Conservation (phyloP, 345 rosid genomes). For the Hibiscus tridactylites region DNA sequence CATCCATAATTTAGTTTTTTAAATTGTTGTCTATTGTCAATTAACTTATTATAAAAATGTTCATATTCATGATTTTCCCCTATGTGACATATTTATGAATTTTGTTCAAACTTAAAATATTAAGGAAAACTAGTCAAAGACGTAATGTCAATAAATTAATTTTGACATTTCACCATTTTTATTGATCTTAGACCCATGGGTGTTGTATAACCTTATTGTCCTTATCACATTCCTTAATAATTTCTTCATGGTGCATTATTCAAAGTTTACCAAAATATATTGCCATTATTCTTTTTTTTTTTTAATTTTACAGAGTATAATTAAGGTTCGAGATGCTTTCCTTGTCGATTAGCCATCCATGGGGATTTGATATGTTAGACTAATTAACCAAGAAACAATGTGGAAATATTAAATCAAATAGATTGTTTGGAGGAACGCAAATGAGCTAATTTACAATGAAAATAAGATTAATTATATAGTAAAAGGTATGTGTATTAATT, state of each 20-base stretch:
- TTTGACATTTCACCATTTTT: background rate
- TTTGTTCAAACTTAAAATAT: background rate
- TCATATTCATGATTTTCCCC: background rate
- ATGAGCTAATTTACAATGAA: background rate
- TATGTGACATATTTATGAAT: background rate
- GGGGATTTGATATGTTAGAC: background rate
- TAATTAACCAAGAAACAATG: background rate
- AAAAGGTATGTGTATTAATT: background rate
- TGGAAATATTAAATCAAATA: background rate
- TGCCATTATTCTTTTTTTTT: no score
- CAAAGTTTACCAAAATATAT: background rate
- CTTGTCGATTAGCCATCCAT: background rate
- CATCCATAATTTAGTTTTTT: no score
- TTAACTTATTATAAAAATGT: no score
- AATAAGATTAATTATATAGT: background rate
- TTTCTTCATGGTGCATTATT: background rate
- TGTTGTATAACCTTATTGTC: background rate
- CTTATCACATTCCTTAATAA: background rate
- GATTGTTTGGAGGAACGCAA: background rate
- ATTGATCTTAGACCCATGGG: background rate
- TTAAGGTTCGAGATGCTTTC: background rate
- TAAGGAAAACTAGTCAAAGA: slow-evolving; percentile 7
- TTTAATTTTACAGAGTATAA: background rate
- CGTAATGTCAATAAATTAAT: background rate
- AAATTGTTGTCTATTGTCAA: no score